phyloP scores from a whole-genome alignment of 805 yeast species.

The Gaillardinia entomophila region DNA sequence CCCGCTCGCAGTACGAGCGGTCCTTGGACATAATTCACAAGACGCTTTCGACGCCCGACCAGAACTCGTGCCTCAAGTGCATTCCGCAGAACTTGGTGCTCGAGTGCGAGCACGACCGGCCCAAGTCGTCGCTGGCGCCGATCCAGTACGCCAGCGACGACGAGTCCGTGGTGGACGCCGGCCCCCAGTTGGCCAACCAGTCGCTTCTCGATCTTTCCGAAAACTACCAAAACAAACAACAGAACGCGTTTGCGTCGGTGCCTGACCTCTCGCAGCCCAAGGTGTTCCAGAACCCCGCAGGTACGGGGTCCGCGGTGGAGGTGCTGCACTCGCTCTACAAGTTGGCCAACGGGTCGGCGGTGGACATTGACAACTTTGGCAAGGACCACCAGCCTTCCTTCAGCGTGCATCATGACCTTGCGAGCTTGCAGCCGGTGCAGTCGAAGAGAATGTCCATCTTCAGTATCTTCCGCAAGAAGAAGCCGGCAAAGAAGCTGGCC shows the following conservation, averaged over 20 bases:
- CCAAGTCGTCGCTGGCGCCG: constrained; percentile 16
- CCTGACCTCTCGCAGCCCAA: constrained; percentile 8
- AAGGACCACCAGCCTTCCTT: constrained; percentile 33
- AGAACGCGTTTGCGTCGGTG: constrained; percentile 8
- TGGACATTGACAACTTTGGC: constrained; percentile 37
- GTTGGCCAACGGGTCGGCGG: constrained; percentile 24
- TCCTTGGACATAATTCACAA: constrained; percentile 8
- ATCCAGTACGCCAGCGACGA: constrained; percentile 7
- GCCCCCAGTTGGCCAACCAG: not conserved
- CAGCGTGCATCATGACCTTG: constrained; percentile 4
- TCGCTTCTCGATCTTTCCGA: constrained; percentile 1
- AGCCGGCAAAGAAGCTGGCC: constrained; percentile 14
- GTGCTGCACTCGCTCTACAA: not conserved
- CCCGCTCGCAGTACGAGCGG: constrained; percentile 9
- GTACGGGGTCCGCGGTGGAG: not conserved
- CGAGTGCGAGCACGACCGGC: constrained; percentile 9
- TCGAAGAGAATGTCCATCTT: constrained; percentile 28
- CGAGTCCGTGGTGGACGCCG: constrained; percentile 1
- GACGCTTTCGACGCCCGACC: constrained; percentile 3
- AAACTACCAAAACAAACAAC: constrained; percentile 2
- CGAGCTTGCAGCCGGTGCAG: no score
- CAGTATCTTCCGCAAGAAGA: constrained; percentile 29
- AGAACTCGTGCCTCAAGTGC: constrained; percentile 4
- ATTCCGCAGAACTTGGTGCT: constrained; percentile 5
- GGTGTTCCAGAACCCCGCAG: not conserved